Conservation (phyloP, 140 eudicot genomes). For the Erigeron philadelphicus region DNA sequence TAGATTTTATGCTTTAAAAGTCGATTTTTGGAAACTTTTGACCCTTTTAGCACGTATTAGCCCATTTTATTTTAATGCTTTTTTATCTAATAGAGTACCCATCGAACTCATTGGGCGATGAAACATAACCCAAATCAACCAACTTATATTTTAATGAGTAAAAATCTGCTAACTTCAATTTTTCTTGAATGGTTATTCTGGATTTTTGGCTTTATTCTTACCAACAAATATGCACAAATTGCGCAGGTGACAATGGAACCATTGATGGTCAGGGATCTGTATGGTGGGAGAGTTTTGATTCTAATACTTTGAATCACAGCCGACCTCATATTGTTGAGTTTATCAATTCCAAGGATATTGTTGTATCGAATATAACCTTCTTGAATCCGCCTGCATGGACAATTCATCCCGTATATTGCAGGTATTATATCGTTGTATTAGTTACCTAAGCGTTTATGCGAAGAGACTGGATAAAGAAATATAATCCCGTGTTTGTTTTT, state of each 20-base stretch:
- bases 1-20: not conserved
- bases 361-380: slow-evolving; percentile 79
- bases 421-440: slow-evolving; percentile 30
- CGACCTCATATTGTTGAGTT: slow-evolving; percentile 87
- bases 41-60: not conserved
- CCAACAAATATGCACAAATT: not conserved
- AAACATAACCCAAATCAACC: not conserved
- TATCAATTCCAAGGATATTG: slow-evolving; percentile 57
- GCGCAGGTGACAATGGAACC: slow-evolving; percentile 82
- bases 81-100: not conserved
- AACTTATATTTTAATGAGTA: not conserved
- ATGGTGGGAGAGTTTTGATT: slow-evolving; percentile 71
- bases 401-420: slow-evolving; percentile 84
- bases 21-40: not conserved
- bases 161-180: not conserved
- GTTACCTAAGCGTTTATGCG: not conserved
- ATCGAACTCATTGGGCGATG: not conserved
- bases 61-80: no score
- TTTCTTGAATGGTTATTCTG: not conserved
- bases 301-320: slow-evolving; percentile 61
- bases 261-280: slow-evolving; percentile 91
- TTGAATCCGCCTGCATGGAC: slow-evolving; percentile 76
- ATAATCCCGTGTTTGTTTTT: no score
- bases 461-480: not conserved
- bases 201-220: not conserved